Base-by-base conservation (phyloP, 2,329 filamentous ascomycete species). In the Pseudocercospora crystallina region DNA sequence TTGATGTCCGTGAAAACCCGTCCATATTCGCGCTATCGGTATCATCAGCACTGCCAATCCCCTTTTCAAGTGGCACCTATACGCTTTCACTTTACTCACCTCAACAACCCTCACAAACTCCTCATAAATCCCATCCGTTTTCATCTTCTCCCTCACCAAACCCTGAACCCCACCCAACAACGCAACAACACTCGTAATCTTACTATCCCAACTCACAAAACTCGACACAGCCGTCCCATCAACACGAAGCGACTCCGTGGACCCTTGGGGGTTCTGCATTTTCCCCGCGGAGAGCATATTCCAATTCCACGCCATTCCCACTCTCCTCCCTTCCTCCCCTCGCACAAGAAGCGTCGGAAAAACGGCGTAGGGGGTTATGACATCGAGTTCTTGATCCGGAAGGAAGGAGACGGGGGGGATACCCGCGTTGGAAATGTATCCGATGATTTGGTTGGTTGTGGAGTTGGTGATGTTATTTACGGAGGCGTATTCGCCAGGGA, bases 131-230 rank as follows among this genome's bases (percentile, higher is more conserved):
- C 43, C 26, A 31, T 35, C 31, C 11, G 17, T 12, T 2, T 11
- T 29, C 43, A 46, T 36, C 12, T 15, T 36, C 33, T 26, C 35
- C 31, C 37, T 34, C 17, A 73, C 72, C 15, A 73, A 59, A 36
- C 72, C 67, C 9, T 60, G 57, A 0, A 72, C 70, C 0, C 72
- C 73, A 1, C 71, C 72, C 3, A 74, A 56, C 0, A 75, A 59
- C 0, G 72, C 66, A 13, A 68, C 61, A 0, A 74, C 71, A 0
- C 71, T 75, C 8, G 70, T 70, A 7, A 75, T 60, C 47, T 75
- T 75, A 56, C 71, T 74, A 43, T 75, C 73, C 73, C 73, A 75
- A 1, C 70, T 73, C 2, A 75, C 61, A 5, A 75, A 66, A 1
- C 70, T 68, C 1, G 71, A 73, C 13, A 72, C 67, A 0, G 65